phyloP scores from a whole-genome alignment of 345 rosid species.

The Brassica nigra region DNA sequence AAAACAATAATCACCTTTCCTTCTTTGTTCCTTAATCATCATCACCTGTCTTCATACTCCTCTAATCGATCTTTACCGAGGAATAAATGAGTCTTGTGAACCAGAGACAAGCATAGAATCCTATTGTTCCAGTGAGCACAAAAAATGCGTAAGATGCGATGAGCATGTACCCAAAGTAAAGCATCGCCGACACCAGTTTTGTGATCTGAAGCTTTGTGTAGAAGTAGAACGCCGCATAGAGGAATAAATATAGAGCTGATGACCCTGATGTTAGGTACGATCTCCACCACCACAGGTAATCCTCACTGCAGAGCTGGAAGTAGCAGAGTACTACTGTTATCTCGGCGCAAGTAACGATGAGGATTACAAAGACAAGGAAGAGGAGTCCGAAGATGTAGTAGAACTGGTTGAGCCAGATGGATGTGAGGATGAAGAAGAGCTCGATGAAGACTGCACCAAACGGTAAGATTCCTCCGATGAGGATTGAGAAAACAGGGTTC shows the following conservation, averaged over 20 bases:
- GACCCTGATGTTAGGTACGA: conserved; percentile 85
- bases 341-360: conserved; percentile 70
- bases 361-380: conserved; percentile 71
- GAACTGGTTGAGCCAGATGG: too few relatives aligned
- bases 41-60: not conserved
- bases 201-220: conserved; percentile 90
- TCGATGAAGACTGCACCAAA: conserved; percentile 73
- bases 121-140: conserved; percentile 74
- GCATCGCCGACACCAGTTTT: conserved; percentile 63
- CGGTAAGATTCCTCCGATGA: conserved; percentile 80
- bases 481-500: conserved; percentile 76
- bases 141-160: conserved; percentile 72
- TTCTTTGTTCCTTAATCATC: conserved; percentile 25
- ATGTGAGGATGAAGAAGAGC: too few relatives aligned
- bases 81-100: conserved; percentile 86
- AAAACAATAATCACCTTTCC: conserved; percentile 33
- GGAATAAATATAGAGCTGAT: conserved; percentile 74
- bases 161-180: conserved; percentile 82
- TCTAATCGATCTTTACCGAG: conserved; percentile 76
- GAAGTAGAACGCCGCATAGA: conserved; percentile 81
- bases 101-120: conserved; percentile 87
- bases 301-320: conserved; percentile 88
- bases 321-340: conserved; percentile 80
- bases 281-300: conserved; percentile 94
- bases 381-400: conserved; percentile 35